These are phyloP conservation scores for Cadophora sp. DNA, from an alignment of 2,329 filamentous ascomycete genomes.

Conservation along the genomic window DNA sequence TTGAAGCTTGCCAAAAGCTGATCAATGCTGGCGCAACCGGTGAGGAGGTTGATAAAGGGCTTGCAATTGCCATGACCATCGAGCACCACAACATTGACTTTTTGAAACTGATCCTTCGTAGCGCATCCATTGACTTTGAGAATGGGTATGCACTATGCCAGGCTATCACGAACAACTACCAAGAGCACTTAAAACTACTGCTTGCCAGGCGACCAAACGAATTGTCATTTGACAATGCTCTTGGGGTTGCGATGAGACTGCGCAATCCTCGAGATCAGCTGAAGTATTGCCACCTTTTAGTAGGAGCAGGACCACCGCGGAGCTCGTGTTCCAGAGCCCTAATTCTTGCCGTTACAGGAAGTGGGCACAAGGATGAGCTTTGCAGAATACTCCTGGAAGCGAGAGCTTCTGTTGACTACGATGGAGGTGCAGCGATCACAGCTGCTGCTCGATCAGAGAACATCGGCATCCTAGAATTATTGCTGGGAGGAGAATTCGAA, in stretches of 20 bases:
- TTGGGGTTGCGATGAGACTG: slow-evolving; percentile 27
- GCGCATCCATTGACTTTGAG: slow-evolving; percentile 26
- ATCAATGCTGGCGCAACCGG: slow-evolving; percentile 30
- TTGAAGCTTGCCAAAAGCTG: slow-evolving; percentile 29
- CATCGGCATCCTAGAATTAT: slow-evolving; percentile 25
- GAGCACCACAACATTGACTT: slow-evolving; percentile 29
- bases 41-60: slow-evolving; percentile 30
- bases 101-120: slow-evolving; percentile 25
- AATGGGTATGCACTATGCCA: slow-evolving; percentile 29
- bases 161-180: slow-evolving; percentile 23
- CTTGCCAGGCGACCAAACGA: slow-evolving; percentile 27
- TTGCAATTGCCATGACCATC: slow-evolving; percentile 22
- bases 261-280: slow-evolving; percentile 24
- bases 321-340: slow-evolving; percentile 30
- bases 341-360: slow-evolving; percentile 23
- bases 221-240: slow-evolving; percentile 25
- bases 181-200: slow-evolving; percentile 26
- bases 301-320: slow-evolving; percentile 21
- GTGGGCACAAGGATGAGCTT: slow-evolving; percentile 21
- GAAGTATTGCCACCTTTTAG: slow-evolving; percentile 29
- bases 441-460: slow-evolving; percentile 28
- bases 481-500: slow-evolving; percentile 27
- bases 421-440: slow-evolving; percentile 24
- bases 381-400: slow-evolving; percentile 27
- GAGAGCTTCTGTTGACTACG: slow-evolving; percentile 27